Percentiles rank a stretch among this genome's conserved stretches.
phyloP scores from a whole-genome alignment of 2,329 filamentous ascomycete genomes.

The Calonectria pauciramosa region DNA sequence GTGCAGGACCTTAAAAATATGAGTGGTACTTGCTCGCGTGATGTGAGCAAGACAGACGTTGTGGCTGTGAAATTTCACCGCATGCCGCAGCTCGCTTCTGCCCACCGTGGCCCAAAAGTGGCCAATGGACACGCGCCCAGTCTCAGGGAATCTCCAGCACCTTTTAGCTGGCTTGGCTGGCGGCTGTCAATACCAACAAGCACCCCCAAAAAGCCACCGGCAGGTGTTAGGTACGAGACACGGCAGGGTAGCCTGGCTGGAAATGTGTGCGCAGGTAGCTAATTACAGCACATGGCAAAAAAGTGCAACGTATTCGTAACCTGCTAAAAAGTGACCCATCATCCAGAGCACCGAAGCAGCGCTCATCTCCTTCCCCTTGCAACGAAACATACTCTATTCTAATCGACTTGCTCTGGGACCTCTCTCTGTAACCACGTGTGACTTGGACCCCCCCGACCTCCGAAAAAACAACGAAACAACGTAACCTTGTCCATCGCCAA shows the following conservation, averaged over 20 bases:
- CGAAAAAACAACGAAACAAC: conserved; percentile 18
- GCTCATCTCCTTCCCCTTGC: conserved; percentile 2
- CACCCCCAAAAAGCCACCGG: conserved; percentile 1
- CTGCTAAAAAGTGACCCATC: background rate
- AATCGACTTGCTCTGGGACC: background rate
- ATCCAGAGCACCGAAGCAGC: background rate
- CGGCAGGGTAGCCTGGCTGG: background rate
- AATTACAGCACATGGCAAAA: conserved; percentile 5
- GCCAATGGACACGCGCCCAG: conserved; percentile 38
- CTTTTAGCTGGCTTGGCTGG: background rate
- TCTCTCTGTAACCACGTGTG: conserved; percentile 22
- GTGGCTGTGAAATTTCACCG: conserved; percentile 37
- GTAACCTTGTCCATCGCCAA: conserved; percentile 9
- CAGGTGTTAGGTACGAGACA: background rate
- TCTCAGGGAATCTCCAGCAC: conserved; percentile 15
- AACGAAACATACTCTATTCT: background rate
- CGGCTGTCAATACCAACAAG: conserved; percentile 35
- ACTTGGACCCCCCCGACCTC: background rate
- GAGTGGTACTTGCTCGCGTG: background rate
- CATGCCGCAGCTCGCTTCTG: conserved; percentile 18
- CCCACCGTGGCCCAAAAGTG: conserved; percentile 30
- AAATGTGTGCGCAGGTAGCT: background rate
- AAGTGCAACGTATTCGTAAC: conserved; percentile 19
- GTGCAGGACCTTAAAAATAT: background rate
- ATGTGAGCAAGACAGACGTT: background rate